Evolutionary conservation across 2,329 filamentous ascomycete species (phyloP).

Genomic region (Aureobasidium namibiae): DNA sequence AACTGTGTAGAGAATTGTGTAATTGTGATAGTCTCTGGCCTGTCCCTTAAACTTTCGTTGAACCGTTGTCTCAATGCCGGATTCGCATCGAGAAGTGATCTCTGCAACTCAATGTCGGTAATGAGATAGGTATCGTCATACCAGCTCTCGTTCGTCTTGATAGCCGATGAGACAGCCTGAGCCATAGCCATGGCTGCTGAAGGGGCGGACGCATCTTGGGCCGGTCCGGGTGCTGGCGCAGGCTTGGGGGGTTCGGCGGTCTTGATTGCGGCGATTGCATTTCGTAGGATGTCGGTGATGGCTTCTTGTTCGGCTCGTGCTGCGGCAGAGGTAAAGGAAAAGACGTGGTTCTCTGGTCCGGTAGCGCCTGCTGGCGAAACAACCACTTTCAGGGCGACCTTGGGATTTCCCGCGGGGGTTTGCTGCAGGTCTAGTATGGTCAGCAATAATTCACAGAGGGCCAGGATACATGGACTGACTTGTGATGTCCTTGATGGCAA

Average conservation of each 20-base stretch:
- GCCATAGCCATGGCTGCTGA: slow-evolving; percentile 73
- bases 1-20: slow-evolving; percentile 84
- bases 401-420: slow-evolving; percentile 76
- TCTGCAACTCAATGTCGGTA: slow-evolving; percentile 71
- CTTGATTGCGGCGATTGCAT: slow-evolving; percentile 64
- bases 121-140: slow-evolving; percentile 76
- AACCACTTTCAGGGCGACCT: slow-evolving; percentile 91
- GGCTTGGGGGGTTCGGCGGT: slow-evolving; percentile 33
- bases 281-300: slow-evolving; percentile 74
- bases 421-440: slow-evolving; percentile 71
- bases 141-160: slow-evolving; percentile 49
- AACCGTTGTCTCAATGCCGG: slow-evolving; percentile 71
- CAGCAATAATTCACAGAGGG: background rate
- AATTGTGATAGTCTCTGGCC: slow-evolving; percentile 73
- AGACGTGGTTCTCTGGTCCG: slow-evolving; percentile 66
- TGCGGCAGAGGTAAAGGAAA: slow-evolving; percentile 74
- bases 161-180: slow-evolving; percentile 51
- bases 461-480: slow-evolving; percentile 51
- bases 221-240: slow-evolving; percentile 22
- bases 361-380: slow-evolving; percentile 54
- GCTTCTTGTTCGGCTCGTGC: slow-evolving; percentile 77
- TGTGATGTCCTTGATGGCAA: slow-evolving; percentile 68
- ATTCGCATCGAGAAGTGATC: slow-evolving; percentile 79
- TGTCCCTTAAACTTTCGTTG: slow-evolving; percentile 72
- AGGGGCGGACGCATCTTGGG: slow-evolving; percentile 33